Base-by-base conservation (phyloP, 352 stramenopile species). In the Peronosclerospora sorghi region DNA sequence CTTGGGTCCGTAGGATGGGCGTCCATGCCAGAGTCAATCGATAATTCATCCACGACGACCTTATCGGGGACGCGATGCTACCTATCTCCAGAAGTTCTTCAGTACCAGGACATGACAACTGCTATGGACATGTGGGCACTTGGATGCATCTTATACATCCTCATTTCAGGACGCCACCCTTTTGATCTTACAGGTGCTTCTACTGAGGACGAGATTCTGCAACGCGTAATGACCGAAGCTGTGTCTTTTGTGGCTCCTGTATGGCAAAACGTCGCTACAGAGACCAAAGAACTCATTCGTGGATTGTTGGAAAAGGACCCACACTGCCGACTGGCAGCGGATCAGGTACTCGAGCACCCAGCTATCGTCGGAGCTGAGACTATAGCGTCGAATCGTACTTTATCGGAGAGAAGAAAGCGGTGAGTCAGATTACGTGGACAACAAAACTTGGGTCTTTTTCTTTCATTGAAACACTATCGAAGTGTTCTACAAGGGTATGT, bases 61-160 rank as follows among this genome's bases (percentile, higher is more conserved):
- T 38, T 89, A 5, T 92, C 80, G 0, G 83, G 83, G 4, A 95
- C 83, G 12, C 76, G 70, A 1, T 86, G 72, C 45, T 95, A 95
- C 54, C 93, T 76, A 77, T 68, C 81, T 18, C 81, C 83, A 0
- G 83, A 95, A 23, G 74, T 82, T 44, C 55, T 95, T 8, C 27
- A 57, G 19, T 41, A 39, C 8, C 59, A 73, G 24, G 56, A 70
- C 32, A 80, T 83, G 37, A 79, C 70, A 7, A 41, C 79, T 2
- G 76, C 74, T 4, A 88, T 93, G 73, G 83, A 95, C 46, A 86
- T 92, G 65, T 95, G 83, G 83, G 73, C 81, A 4, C 65, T 95
- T 4, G 83, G 83, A 1, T 94, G 81, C 54, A 76, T 94, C 32
- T 51, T 95, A 32, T 94, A 86, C 56, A 94, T 95, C 45, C 70